Percentiles rank a stretch among this genome's conserved stretches.
phyloP scores from a whole-genome alignment of 768 basidiomycete species.

The Clavaria fumosa region DNA sequence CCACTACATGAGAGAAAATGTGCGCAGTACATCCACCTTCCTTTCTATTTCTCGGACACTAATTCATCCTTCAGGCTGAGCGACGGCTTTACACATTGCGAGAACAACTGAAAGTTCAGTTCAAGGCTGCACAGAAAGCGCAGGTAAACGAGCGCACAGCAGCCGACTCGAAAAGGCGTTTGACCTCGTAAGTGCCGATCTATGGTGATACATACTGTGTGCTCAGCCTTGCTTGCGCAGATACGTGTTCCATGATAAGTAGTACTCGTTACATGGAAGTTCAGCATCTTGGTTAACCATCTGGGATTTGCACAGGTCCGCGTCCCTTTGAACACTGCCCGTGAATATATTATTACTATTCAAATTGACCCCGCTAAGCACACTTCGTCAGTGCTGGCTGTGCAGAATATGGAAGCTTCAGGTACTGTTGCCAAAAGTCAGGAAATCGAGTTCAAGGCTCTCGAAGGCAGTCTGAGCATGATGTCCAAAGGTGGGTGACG shows the following conservation, averaged over 20 bases:
- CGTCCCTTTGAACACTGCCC: constrained; percentile 66
- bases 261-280: constrained; percentile 2
- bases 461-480: constrained; percentile 70
- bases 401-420: constrained; percentile 83
- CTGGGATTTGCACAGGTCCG: constrained; percentile 41
- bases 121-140: constrained; percentile 48
- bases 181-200: constrained; percentile 51
- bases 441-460: constrained; percentile 77
- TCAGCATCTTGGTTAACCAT: constrained; percentile 7
- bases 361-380: constrained; percentile 1
- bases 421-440: constrained; percentile 59
- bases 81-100: constrained; percentile 53
- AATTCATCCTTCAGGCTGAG: constrained; percentile 35
- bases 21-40: constrained; percentile 15
- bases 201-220: not conserved
- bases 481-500: constrained; percentile 60
- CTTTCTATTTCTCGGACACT: constrained; percentile 13
- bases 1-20: constrained; percentile 49
- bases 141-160: constrained; percentile 63
- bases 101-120: constrained; percentile 64
- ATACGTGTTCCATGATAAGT: constrained; percentile 70
- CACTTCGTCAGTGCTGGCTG: constrained; percentile 42
- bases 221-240: constrained; percentile 18
- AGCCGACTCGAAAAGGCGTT: constrained; percentile 68
- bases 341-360: constrained; percentile 21